Conservation (phyloP, 2,329 filamentous ascomycete species). For the Fusarium setosum region DNA sequence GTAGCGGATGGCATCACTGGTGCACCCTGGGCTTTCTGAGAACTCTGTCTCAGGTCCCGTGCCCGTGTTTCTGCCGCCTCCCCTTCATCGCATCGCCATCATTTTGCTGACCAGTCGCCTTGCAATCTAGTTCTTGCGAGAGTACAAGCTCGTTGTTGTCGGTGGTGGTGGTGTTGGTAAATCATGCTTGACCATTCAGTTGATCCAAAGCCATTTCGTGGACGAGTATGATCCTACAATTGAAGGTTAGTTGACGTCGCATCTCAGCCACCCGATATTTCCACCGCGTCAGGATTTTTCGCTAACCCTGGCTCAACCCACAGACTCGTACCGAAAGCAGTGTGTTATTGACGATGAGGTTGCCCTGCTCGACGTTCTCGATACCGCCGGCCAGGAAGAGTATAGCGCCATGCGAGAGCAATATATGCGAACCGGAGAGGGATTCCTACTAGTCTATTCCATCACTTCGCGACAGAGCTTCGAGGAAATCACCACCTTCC, state of each 20-base stretch:
- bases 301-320: slow-evolving; percentile 4
- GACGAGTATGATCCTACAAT: slow-evolving; percentile 99
- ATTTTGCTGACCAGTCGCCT: slow-evolving; percentile 28
- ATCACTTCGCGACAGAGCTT: slow-evolving; percentile 98
- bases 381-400: slow-evolving; percentile 98
- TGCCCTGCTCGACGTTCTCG: slow-evolving; percentile 95
- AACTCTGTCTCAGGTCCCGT: not conserved
- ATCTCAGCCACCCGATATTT: not conserved
- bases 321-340: slow-evolving; percentile 99
- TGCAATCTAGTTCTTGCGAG: slow-evolving; percentile 77
- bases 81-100: not conserved
- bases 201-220: slow-evolving; percentile 96
- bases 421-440: slow-evolving; percentile 99
- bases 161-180: slow-evolving; percentile 99
- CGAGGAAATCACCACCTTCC: slow-evolving; percentile 98
- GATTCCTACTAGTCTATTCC: slow-evolving; percentile 97
- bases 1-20: not conserved
- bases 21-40: not conserved
- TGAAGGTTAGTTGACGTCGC: slow-evolving; percentile 75
- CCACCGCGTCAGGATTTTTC: slow-evolving; percentile 33
- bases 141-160: slow-evolving; percentile 97
- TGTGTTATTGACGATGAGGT: slow-evolving; percentile 99
- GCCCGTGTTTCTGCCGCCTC: not conserved
- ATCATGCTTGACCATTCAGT: slow-evolving; percentile 98
- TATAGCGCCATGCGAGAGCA: slow-evolving; percentile 99